Base-by-base conservation (phyloP, 768 basidiomycete species). In the Rhodotorula sphaerocarpa region DNA sequence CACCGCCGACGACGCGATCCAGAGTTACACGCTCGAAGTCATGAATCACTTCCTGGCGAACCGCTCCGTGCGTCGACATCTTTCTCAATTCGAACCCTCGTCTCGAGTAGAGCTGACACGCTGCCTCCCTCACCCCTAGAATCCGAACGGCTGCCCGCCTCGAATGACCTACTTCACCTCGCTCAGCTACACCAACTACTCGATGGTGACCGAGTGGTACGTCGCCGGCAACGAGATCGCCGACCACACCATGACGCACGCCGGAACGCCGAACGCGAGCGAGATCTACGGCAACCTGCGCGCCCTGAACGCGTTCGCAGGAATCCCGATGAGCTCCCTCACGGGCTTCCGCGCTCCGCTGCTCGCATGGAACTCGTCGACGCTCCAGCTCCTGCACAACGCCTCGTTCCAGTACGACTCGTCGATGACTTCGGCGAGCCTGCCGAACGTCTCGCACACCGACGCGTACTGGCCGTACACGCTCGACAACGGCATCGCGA, bases 381-480 rank as follows among this genome's bases (percentile, higher is more conserved):
- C 85, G 4, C 79, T 88, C 65, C 78, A 80, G 69, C 71, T 78
- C 41, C 80, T 89, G 30, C 75, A 78, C 34, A 71, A 76, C 5
- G 77, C 83, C 18, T 76, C 79, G 62, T 88, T 88, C 77, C 80
- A 47, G 44, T 89, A 88, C 74, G 87, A 89, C 71, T 84, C 84
- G 10, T 81, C 80, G 27, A 73, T 84, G 0, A 76, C 81, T 3
- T 77, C 85, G 0, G 80, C 85, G 2, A 77, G 82, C 18, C 84
- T 85, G 12, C 86, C 86, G 45, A 84, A 82, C 20, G 82, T 84
- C 55, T 77, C 79, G 21, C 74, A 77, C 52, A 85, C 86, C 0
- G 86, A 89, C 70, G 86, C 86, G 6, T 88, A 74, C 74, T 89
- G 87, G 87, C 87, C 87, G 0, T 88, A 88, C 74, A 86, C 85